These are phyloP conservation scores for Metahyphopichia silvanorum DNA, from an alignment of 805 yeast species.

Conservation along the genomic window DNA sequence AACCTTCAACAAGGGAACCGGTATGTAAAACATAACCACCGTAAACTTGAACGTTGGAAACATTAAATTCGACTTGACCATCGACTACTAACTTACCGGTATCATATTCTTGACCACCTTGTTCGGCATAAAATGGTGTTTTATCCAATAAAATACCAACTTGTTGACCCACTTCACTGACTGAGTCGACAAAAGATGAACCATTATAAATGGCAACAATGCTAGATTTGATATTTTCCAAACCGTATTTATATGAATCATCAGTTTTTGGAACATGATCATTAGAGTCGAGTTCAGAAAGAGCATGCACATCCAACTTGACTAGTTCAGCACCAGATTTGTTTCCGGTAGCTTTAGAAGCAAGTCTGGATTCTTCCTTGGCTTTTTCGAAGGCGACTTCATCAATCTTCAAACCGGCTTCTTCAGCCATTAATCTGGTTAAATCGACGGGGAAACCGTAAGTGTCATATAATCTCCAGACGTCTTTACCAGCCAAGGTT, in stretches of 20 bases:
- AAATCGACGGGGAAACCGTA: constrained; percentile 99
- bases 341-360: constrained; percentile 84
- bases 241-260: constrained; percentile 74
- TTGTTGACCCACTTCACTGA: constrained; percentile 43
- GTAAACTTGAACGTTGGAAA: constrained; percentile 86
- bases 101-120: constrained; percentile 98
- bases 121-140: constrained; percentile 97
- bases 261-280: constrained; percentile 72
- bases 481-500: constrained; percentile 86
- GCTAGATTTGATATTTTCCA: constrained; percentile 64
- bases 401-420: constrained; percentile 88
- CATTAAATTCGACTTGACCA: constrained; percentile 82
- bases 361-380: constrained; percentile 84
- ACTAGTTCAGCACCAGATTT: constrained; percentile 54
- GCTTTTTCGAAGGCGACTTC: constrained; percentile 92
- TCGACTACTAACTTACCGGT: constrained; percentile 91
- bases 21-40: constrained; percentile 97
- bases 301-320: constrained; percentile 88
- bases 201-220: constrained; percentile 73
- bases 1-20: constrained; percentile 79
- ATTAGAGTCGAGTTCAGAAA: constrained; percentile 64
- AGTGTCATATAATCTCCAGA: constrained; percentile 97
- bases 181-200: constrained; percentile 51
- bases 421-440: constrained; percentile 98
- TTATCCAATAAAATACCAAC: constrained; percentile 81